phyloP scores from a whole-genome alignment of 495 filamentous ascomycete species.

The Chaetomium fimeti region DNA sequence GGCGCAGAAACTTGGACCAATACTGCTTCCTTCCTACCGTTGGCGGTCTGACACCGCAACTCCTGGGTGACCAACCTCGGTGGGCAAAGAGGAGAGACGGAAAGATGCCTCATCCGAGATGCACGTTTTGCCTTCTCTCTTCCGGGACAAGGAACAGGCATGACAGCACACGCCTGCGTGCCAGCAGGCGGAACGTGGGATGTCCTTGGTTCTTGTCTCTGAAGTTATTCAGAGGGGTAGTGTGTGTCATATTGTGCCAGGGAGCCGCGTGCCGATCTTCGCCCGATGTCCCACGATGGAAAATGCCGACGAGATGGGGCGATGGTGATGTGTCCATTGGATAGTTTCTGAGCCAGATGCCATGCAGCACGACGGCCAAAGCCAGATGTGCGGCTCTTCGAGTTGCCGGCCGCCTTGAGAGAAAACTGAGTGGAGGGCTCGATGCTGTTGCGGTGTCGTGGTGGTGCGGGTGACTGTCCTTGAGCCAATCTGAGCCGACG shows the following conservation, averaged over 20 bases:
- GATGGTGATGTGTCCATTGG: constrained; percentile 21
- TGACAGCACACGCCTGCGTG: neutral
- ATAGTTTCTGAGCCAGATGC: constrained; percentile 18
- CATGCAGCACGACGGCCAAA: constrained; percentile 21
- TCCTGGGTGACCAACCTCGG: neutral
- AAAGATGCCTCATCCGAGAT: neutral
- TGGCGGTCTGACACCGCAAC: constrained; percentile 18
- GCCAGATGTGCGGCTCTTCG: neutral
- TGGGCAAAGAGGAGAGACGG: neutral
- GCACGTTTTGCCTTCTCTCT: neutral
- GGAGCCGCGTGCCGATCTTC: constrained; percentile 28
- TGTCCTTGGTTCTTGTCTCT: neutral
- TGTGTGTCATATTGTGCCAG: constrained; percentile 4
- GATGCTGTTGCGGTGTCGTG: constrained; percentile 7
- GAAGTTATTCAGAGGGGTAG: neutral
- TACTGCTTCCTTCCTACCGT: constrained; percentile 1
- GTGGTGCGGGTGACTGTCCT: constrained; percentile 23
- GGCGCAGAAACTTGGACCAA: neutral
- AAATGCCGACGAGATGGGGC: constrained; percentile 12
- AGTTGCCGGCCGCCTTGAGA: neutral
- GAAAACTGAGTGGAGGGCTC: neutral
- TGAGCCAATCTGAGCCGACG: constrained; percentile 3
- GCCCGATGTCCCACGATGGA: constrained; percentile 11
- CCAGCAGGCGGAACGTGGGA: neutral
- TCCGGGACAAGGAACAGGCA: neutral